A percentile compares a stretch with the other conserved stretches of the same genome.
Evolutionary conservation across 1,284 basidiomycete species (phyloP).

Genomic region (Cutaneotrichosporon mucoides): DNA sequence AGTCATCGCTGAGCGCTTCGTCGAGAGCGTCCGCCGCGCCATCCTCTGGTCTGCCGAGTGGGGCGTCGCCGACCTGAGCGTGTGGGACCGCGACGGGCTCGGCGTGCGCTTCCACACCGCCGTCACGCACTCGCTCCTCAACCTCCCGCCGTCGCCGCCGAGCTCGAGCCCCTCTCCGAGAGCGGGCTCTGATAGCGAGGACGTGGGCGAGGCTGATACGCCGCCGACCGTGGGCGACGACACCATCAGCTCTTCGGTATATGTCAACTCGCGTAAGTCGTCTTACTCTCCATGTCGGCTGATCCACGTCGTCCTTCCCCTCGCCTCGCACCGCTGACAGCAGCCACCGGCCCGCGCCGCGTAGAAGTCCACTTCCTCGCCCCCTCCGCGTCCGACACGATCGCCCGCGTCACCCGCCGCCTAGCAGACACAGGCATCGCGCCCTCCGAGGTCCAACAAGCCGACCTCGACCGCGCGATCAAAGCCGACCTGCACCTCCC

Average conservation of each 20-base stretch:
- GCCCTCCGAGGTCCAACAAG: conserved; percentile 11
- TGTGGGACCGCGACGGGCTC: conserved; percentile 27
- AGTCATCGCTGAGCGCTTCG: conserved; percentile 13
- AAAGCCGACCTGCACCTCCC: conserved; percentile 19
- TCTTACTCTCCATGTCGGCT: too few relatives aligned
- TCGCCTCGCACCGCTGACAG: background rate
- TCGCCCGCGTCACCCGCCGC: conserved; percentile 15
- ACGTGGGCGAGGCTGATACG: background rate
- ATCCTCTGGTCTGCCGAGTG: conserved; percentile 31
- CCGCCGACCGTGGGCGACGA: conserved; percentile 8
- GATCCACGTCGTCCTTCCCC: background rate
- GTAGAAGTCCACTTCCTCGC: conserved; percentile 21
- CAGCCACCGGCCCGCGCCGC: conserved; percentile 11
- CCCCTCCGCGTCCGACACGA: conserved; percentile 12
- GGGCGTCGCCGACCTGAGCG: conserved; percentile 31
- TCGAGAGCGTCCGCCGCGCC: conserved; percentile 27
- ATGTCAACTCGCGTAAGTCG: conserved; percentile 12
- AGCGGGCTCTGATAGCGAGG: background rate
- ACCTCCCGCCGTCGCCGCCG: conserved; percentile 19
- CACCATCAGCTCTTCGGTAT: conserved; percentile 12
- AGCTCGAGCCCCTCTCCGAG: background rate
- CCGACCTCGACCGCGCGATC: conserved; percentile 16
- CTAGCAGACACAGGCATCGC: conserved; percentile 9
- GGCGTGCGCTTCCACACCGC: conserved; percentile 11
- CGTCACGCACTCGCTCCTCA: conserved; percentile 11